Evolutionary conservation across 208 protist species (phyloP).

Genomic region (Trypanosoma mega): DNA sequence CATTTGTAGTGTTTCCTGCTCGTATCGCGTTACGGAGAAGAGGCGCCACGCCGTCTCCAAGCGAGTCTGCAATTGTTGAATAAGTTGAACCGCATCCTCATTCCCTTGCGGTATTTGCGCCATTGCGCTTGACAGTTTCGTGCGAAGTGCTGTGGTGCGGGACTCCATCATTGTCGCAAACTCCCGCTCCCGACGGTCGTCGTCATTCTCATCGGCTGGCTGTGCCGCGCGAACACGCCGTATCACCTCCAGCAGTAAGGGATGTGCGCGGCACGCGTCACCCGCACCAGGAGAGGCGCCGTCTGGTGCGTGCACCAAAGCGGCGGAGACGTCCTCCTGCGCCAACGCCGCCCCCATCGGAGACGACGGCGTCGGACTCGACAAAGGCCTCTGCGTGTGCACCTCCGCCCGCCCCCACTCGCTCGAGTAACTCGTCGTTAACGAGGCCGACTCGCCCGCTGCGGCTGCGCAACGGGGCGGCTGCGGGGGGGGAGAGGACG

Average conservation of each 20-base stretch:
- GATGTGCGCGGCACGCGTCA: slow-evolving; percentile 13
- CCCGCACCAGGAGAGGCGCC: too few species aligned
- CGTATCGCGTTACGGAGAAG: slow-evolving; percentile 52
- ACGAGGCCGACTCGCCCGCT: too few species aligned
- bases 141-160: slow-evolving; percentile 17
- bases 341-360: slow-evolving; percentile 7
- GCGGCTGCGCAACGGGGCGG: too few species aligned
- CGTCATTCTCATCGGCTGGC: slow-evolving; percentile 16
- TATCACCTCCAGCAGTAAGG: slow-evolving; percentile 11
- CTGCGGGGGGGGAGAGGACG: too few species aligned
- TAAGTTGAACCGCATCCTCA: slow-evolving; percentile 34
- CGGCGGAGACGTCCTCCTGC: slow-evolving; percentile 9
- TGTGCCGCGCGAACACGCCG: slow-evolving; percentile 9
- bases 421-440: too few species aligned
- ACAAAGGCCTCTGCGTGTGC: too few species aligned
- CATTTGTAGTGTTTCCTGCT: slow-evolving; percentile 69
- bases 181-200: slow-evolving; percentile 18
- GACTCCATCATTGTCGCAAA: slow-evolving; percentile 27
- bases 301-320: too few species aligned
- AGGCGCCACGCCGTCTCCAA: slow-evolving; percentile 45
- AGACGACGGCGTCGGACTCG: too few species aligned
- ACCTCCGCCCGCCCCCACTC: too few species aligned
- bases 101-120: slow-evolving; percentile 18
- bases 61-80: slow-evolving; percentile 43
- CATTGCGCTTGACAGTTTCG: slow-evolving; percentile 20